Base-by-base conservation (phyloP, 257 asterid species). In the Scutellaria baicalensis region DNA sequence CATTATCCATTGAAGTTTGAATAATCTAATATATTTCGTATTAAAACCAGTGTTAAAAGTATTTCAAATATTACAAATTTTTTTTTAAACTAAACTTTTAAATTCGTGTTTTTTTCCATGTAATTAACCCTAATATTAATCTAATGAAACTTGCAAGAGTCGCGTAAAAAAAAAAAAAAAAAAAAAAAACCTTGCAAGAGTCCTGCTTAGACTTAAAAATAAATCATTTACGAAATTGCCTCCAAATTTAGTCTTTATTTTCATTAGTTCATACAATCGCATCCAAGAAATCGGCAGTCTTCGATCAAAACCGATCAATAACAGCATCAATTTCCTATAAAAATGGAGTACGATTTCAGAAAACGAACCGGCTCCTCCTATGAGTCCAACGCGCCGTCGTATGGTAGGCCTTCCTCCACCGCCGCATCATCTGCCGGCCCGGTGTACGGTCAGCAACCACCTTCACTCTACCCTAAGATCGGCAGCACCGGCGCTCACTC, bases 261-360 rank as follows among this genome's bases (percentile, higher is more conserved):
- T 31, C 35, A 10, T n/a, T 49, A 23, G 35, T 23, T 2, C 7
- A 1, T 14, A 20, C 31, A 35, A 6, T 16, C 42, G 48, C 44
- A 42, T 33, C 55, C 33, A 8, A 16, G 16, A 23, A 11, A 55
- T 3, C 42, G 39, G 23, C 59, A 21, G 23, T 36, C 71, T 17
- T 44, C 40, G 49, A 66, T 59, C 66, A 11, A 44, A 56, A 76
- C 47, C 72, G 63, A 33, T 8, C 36, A 17, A 52, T 14, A 47
- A 6, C 13, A 35, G 18, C 36, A 6, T 31, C 3, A 13, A 16
- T 18, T 50, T 42, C 40, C 50, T 38, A 18, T 5, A 20, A 69
- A 48, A 12, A 82, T 82, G 88, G 88, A 78, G 56, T 82, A 85
- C 79, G 88, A 83, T 82, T 85, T 78, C 79, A 76, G 86, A 62